Percentiles rank a stretch among this genome's conserved stretches.
phyloP scores from a whole-genome alignment of 2,329 filamentous ascomycete genomes.

The Fusarium buharicum region DNA sequence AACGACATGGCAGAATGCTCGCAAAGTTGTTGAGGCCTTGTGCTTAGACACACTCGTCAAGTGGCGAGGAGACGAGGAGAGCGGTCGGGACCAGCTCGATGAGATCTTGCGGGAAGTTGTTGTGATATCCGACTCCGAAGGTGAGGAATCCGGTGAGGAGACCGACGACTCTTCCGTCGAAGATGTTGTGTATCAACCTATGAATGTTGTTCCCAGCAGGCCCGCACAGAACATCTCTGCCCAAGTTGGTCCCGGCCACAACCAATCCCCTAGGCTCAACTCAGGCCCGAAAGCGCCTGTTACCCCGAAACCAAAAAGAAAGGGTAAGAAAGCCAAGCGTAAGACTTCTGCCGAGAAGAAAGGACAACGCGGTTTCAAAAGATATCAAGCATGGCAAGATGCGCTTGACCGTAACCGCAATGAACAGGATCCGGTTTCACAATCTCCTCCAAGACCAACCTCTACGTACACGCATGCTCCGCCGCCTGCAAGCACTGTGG shows the following conservation, averaged over 20 bases:
- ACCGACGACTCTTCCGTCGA: conserved; percentile 50
- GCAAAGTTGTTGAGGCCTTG: conserved; percentile 68
- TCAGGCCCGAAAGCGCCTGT: conserved; percentile 21
- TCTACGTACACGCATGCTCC: conserved; percentile 24
- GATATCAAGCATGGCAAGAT: conserved; percentile 59
- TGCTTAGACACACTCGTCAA: conserved; percentile 74
- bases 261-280: conserved; percentile 32
- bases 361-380: conserved; percentile 58
- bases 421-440: conserved; percentile 15
- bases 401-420: conserved; percentile 48
- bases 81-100: conserved; percentile 72
- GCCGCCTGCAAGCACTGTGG: conserved; percentile 10
- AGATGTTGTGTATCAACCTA: conserved; percentile 29
- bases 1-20: conserved; percentile 67
- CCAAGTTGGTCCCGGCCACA: conserved; percentile 30
- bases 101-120: conserved; percentile 74
- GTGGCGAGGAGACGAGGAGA: conserved; percentile 78
- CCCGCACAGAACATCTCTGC: conserved; percentile 20
- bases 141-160: conserved; percentile 55
- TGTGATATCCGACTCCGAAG: conserved; percentile 71
- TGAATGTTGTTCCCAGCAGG: conserved; percentile 13
- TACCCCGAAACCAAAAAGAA: conserved; percentile 38
- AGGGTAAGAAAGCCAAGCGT: conserved; percentile 45
- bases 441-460: conserved; percentile 22
- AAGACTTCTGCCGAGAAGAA: conserved; percentile 47